A percentile compares a stretch with the other conserved stretches of the same genome.
Evolutionary conservation across 78 protist species (phyloP).

Genomic region (Anaeramoeba ignava): DNA sequence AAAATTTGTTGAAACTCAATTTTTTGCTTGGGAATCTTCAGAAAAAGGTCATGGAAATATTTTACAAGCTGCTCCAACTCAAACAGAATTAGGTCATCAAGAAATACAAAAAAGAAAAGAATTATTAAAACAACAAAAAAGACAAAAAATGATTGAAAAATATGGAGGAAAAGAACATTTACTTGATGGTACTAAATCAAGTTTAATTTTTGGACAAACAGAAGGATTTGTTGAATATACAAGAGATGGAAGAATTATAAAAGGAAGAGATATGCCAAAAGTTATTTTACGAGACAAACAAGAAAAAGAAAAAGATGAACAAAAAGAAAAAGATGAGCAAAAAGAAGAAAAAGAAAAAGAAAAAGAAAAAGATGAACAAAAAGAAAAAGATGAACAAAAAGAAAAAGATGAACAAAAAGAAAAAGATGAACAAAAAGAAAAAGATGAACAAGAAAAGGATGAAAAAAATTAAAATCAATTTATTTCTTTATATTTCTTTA

Average conservation of each 20-base stretch:
- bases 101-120: conserved; percentile 40
- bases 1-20: conserved; percentile 45
- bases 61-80: conserved; percentile 77
- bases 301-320: too few species aligned
- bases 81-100: conserved; percentile 46
- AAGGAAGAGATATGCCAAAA: too few species aligned
- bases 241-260: conserved; percentile 42
- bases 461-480: too few species aligned
- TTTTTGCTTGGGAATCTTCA: conserved; percentile 57
- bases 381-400: too few species aligned
- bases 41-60: background rate
- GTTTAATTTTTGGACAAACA: conserved; percentile 56
- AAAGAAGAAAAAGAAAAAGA: too few species aligned
- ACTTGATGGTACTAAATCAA: conserved; percentile 25
- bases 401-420: too few species aligned
- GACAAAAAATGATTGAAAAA: conserved; percentile 15
- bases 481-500: too few species aligned
- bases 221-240: conserved; percentile 80
- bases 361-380: too few species aligned
- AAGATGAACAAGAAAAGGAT: too few species aligned
- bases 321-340: too few species aligned
- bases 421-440: too few species aligned
- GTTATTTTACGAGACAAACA: too few species aligned
- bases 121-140: conserved; percentile 1
- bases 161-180: conserved; percentile 80